Evolutionary conservation across 345 rosid genomes (phyloP), one percentile per base, ranked within the genome.

Genomic region (Cardamine occulta): DNA sequence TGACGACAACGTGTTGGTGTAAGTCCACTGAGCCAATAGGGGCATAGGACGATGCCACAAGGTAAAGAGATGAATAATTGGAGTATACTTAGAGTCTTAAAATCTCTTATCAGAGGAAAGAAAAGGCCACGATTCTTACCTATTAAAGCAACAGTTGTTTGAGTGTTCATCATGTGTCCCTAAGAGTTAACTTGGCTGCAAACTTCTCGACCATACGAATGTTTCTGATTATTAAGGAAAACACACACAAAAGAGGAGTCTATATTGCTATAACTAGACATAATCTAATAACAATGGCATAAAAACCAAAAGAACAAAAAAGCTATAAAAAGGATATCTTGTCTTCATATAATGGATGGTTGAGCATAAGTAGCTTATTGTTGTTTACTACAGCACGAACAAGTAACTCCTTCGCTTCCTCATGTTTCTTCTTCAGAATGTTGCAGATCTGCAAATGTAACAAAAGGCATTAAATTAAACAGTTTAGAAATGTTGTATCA

Each of bases 311-410:
- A n/a, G 6, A 4, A 14, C 0, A 42, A n/a, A 8, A 8, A 23
- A 0, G 8, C 28, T 13, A 6, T 4, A 26, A 67, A 49, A 85
- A 90, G 99, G 99, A 95, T 92, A 95, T 92, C 83, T 95, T 88
- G 74, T 85, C 89, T 47, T 89, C 87, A 21, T 80, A 52, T 63
- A 74, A 37, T 74, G 96, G 97, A 86, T 88, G 97, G 80, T 89
- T 89, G 58, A 95, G 98, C 88, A 95, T 87, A 62, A 90, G 82
- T 7, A 90, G 82, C 54, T 84, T 84, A 75, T 86, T 90, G 86
- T 86, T 95, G 82, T 84, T 89, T 79, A 95, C 91, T 53, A 90
- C 54, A 53, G 97, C 89, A 63, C 90, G 91, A 79, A 95, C 96
- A 82, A 89, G 62, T 67, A 89, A 3, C 79, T 92, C 94, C 82